Percentiles rank a stretch among this genome's conserved stretches.
These are phyloP conservation scores for Saccharomycopsis sp. DNA, from an alignment of 805 yeast genomes.

Conservation along the genomic window DNA sequence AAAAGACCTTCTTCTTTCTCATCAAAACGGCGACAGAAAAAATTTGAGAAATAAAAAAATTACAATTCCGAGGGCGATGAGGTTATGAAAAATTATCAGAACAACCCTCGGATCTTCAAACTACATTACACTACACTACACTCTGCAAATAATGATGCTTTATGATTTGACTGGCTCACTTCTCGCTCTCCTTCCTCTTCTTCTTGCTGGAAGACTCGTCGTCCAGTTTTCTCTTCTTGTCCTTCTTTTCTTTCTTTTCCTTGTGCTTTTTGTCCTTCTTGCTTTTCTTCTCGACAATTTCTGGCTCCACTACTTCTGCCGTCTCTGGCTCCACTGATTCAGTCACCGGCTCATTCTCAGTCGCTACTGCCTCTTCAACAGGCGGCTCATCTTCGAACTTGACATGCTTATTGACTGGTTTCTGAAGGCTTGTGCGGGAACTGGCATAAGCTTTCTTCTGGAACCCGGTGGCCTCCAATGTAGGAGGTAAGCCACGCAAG, in stretches of 20 bases:
- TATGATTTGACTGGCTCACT: no score
- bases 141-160: no score
- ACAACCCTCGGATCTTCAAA: no score
- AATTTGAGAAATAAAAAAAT: slow-evolving; percentile 1
- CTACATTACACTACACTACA: no score
- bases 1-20: neutral
- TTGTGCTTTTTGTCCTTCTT: slow-evolving; percentile 12
- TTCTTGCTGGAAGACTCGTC: neutral
- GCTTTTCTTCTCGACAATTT: slow-evolving; percentile 10
- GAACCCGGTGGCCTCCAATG: slow-evolving; percentile 28
- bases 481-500: slow-evolving; percentile 66
- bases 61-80: slow-evolving; percentile 1
- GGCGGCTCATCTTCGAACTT: slow-evolving; percentile 26
- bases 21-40: neutral
- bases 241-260: slow-evolving; percentile 16
- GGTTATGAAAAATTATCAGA: no score
- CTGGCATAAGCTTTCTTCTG: slow-evolving; percentile 27
- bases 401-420: slow-evolving; percentile 24
- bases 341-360: slow-evolving; percentile 5
- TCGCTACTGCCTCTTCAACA: slow-evolving; percentile 20
- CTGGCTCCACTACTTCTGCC: slow-evolving; percentile 8
- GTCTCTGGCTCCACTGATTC: neutral
- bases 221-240: slow-evolving; percentile 8
- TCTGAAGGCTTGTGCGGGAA: slow-evolving; percentile 23
- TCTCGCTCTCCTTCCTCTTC: slow-evolving; percentile 6